Evolutionary conservation across 257 asterid genomes (phyloP).

Genomic region (Rehmannia glutinosa): DNA sequence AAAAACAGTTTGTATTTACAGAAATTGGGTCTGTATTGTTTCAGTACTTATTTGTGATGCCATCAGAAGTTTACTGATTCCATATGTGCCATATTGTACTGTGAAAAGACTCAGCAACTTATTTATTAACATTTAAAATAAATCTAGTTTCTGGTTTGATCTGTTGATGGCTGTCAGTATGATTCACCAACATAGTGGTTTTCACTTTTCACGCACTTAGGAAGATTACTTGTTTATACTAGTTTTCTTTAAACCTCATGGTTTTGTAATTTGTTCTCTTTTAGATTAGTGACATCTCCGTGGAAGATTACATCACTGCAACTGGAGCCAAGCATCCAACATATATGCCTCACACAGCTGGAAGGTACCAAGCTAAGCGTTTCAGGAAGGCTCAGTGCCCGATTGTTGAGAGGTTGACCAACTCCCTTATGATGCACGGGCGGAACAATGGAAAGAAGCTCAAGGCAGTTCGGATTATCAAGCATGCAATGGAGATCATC

Average conservation of each 20-base stretch:
- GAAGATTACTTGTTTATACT: not conserved
- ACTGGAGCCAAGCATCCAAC: conserved; percentile 66
- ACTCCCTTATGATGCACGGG: conserved; percentile 58
- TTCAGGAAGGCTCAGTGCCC: conserved; percentile 95
- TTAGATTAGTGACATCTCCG: conserved; percentile 36
- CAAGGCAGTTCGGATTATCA: conserved; percentile 45
- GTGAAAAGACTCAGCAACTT: too few relatives aligned
- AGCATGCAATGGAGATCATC: conserved; percentile 66
- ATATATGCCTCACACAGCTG: conserved; percentile 72
- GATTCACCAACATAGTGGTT: too few relatives aligned
- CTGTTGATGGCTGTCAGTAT: not conserved
- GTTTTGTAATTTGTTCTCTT: not conserved
- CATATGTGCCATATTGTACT: too few relatives aligned
- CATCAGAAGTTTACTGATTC: too few relatives aligned
- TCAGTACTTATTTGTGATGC: too few relatives aligned
- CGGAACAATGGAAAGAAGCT: conserved; percentile 57
- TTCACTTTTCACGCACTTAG: not conserved
- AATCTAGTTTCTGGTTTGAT: too few relatives aligned
- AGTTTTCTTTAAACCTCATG: not conserved
- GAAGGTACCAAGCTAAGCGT: conserved; percentile 74
- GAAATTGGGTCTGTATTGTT: too few relatives aligned
- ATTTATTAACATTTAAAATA: too few relatives aligned
- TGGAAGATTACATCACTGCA: conserved; percentile 77
- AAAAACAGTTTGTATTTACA: too few relatives aligned
- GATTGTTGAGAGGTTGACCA: conserved; percentile 68